Conservation (phyloP, 306 rosid genomes). For the Alnus rubra region DNA sequence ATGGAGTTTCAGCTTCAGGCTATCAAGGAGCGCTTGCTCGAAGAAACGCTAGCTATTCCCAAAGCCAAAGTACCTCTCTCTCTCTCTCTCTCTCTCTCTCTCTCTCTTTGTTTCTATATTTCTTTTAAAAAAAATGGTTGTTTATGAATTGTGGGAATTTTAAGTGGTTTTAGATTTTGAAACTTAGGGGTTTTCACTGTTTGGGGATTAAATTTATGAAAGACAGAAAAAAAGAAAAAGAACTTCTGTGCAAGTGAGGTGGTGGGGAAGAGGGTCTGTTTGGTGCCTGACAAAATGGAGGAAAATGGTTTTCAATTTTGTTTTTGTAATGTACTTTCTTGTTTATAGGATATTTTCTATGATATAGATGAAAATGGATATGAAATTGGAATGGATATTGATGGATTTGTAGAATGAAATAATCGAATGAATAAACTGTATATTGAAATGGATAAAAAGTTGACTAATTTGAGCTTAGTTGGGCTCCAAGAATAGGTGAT, state of each 20-base stretch:
- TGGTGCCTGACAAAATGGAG: not conserved
- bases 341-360: too few species aligned
- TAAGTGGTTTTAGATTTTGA: not conserved
- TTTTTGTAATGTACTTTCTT: too few species aligned
- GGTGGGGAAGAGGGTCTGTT: not conserved
- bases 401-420: too few species aligned
- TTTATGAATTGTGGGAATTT: not conserved
- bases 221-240: not conserved
- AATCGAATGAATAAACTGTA: too few species aligned
- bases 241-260: not conserved
- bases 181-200: not conserved
- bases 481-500: too few species aligned
- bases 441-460: too few species aligned
- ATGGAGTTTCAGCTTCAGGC: constrained; percentile 90
- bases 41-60: constrained; percentile 80
- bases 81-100: not conserved
- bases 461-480: too few species aligned
- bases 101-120: not conserved
- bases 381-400: too few species aligned
- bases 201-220: not conserved
- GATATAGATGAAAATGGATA: too few species aligned
- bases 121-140: not conserved
- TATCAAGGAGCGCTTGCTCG: constrained; percentile 76
- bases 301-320: not conserved
- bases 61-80: constrained; percentile 62